Percentiles rank a stretch among this genome's conserved stretches.
Evolutionary conservation across 192 early-diverging fungal species (phyloP).

Genomic region (Chytriomyces sp.): DNA sequence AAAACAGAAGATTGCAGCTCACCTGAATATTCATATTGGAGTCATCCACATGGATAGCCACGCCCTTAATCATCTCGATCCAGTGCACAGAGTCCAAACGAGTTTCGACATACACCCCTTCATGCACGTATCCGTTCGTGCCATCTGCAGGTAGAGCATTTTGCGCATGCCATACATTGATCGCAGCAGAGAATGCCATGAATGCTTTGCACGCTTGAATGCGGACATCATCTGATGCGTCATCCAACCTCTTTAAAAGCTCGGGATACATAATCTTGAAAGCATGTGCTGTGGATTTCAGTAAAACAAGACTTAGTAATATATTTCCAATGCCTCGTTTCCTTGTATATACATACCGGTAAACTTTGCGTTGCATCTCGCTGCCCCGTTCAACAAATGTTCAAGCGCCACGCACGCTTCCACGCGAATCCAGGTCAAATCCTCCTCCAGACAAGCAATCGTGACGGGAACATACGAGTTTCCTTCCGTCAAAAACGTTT

Average conservation of each 20-base stretch:
- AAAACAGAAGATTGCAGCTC: not conserved
- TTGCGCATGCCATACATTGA: conserved; percentile 33
- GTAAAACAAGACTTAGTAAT: not conserved
- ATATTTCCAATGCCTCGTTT: conserved; percentile 3
- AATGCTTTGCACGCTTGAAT: conserved; percentile 37
- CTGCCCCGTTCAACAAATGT: conserved; percentile 32
- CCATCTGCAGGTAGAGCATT: conserved; percentile 7
- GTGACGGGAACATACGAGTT: conserved; percentile 27
- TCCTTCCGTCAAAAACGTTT: not conserved
- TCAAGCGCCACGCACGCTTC: conserved; percentile 35
- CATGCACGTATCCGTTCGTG: conserved; percentile 11
- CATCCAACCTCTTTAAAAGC: conserved; percentile 62
- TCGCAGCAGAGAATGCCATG: conserved; percentile 36
- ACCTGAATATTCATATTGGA: conserved; percentile 52
- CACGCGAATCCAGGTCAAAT: conserved; percentile 40
- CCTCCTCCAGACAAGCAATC: conserved; percentile 53
- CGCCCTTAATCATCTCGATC: conserved; percentile 55
- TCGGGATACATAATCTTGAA: conserved; percentile 62
- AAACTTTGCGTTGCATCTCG: conserved; percentile 3
- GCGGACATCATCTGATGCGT: conserved; percentile 58
- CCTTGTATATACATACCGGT: conserved; percentile 18
- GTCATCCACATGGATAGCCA: conserved; percentile 66
- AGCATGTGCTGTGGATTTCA: conserved; percentile 26
- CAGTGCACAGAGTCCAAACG: conserved; percentile 58
- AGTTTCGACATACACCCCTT: conserved; percentile 47